A percentile compares a stretch with the other conserved stretches of the same genome.
Evolutionary conservation across 331 rosid genomes (phyloP).

Genomic region (Cydonia oblonga): DNA sequence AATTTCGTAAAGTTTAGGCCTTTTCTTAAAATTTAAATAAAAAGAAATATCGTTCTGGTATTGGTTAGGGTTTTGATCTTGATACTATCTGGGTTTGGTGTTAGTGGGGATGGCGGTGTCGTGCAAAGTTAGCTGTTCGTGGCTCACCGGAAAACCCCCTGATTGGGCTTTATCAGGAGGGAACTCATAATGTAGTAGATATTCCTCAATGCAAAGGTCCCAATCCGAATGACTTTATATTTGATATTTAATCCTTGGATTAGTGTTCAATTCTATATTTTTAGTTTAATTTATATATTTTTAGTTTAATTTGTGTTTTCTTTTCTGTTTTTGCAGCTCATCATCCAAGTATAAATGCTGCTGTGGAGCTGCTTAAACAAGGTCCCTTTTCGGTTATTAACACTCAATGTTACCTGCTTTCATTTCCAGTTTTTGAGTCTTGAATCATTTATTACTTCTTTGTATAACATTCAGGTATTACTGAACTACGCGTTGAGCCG

Average conservation of each 20-base stretch:
- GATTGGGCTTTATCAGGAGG: conserved; percentile 77
- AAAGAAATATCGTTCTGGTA: neutral
- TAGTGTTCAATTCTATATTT: neutral
- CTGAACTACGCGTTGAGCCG: conserved; percentile 51
- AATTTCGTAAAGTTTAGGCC: neutral
- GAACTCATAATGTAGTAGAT: conserved; percentile 74
- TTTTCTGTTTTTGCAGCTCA: too few species aligned
- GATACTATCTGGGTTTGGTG: too few species aligned
- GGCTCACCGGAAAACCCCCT: conserved; percentile 26
- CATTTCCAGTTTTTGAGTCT: too few species aligned
- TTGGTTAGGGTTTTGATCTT: neutral
- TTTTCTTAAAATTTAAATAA: neutral
- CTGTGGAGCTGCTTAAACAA: too few species aligned
- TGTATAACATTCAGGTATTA: conserved; percentile 36
- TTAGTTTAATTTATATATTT: too few species aligned
- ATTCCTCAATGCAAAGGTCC: conserved; percentile 74
- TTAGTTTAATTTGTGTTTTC: too few species aligned
- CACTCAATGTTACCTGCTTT: too few species aligned
- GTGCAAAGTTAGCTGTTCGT: too few species aligned
- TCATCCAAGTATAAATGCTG: too few species aligned
- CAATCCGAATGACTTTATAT: neutral
- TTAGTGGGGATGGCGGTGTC: too few species aligned
- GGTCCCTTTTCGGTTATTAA: too few species aligned
- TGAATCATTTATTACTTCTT: neutral
- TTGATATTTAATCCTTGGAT: too few species aligned